Percentiles rank a stretch among this genome's conserved stretches.
Conservation (phyloP, 805 yeast species). For the Brettanomyces anomalus region DNA sequence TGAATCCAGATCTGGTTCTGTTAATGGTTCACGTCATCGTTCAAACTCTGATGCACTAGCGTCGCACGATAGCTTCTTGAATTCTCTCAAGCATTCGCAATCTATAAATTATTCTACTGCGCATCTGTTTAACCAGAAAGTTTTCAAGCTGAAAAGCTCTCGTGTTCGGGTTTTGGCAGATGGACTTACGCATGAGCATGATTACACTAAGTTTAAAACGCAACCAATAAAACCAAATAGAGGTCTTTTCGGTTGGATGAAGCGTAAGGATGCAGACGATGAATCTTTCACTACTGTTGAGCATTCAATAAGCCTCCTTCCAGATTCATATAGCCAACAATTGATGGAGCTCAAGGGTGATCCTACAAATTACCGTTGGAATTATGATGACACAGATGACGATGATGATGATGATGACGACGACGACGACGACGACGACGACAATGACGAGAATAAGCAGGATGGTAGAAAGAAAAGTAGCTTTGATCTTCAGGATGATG, state of each 20-base stretch:
- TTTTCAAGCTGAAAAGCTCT: constrained; percentile 20
- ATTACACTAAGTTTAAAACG: constrained; percentile 25
- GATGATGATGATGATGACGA: constrained; percentile 11
- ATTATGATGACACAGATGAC: constrained; percentile 29
- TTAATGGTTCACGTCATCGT: constrained; percentile 7
- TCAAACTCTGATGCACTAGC: constrained; percentile 12
- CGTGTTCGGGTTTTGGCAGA: constrained; percentile 22
- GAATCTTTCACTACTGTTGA: constrained; percentile 20
- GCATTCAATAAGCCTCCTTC: constrained; percentile 26
- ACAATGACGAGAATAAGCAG: constrained; percentile 6
- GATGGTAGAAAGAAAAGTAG: constrained; percentile 8
- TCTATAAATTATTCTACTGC: constrained; percentile 17
- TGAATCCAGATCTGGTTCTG: neutral
- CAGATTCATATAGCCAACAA: constrained; percentile 27
- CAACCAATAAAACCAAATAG: constrained; percentile 20
- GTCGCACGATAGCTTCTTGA: constrained; percentile 4
- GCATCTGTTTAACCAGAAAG: constrained; percentile 15
- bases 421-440: constrained; percentile 6
- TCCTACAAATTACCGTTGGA: constrained; percentile 30
- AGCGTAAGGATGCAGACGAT: constrained; percentile 23
- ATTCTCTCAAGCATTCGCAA: constrained; percentile 19
- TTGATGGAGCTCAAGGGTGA: constrained; percentile 26
- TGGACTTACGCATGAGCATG: constrained; percentile 27
- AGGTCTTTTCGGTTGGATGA: constrained; percentile 26
- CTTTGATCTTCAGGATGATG: constrained; percentile 12